Percentiles rank a stretch among this genome's conserved stretches.
Conservation (phyloP, 2,329 filamentous ascomycete species). For the Lecanicillium sp. region DNA sequence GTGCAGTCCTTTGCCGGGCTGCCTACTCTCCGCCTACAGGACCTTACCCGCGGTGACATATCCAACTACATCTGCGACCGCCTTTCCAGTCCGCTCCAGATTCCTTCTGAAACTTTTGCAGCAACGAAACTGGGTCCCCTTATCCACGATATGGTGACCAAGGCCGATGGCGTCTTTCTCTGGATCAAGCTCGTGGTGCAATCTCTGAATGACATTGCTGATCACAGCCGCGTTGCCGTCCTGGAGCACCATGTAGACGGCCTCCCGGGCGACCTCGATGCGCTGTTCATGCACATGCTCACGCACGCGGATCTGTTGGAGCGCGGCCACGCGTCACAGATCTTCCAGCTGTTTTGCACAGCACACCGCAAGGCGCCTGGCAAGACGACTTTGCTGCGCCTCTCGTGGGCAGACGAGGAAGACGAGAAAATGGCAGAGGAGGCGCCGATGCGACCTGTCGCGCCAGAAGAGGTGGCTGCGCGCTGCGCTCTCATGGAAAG, state of each 20-base stretch:
- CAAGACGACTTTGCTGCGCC: slow-evolving; percentile 1
- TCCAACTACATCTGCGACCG: neutral
- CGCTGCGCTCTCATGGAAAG: neutral
- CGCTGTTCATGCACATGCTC: slow-evolving; percentile 12
- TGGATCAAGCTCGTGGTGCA: slow-evolving; percentile 19
- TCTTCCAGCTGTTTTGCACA: neutral
- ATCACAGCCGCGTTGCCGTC: neutral
- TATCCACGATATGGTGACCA: slow-evolving; percentile 1
- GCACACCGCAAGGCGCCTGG: neutral
- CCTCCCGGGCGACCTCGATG: slow-evolving; percentile 11
- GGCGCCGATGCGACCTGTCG: neutral
- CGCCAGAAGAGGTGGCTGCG: neutral
- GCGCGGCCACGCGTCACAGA: neutral
- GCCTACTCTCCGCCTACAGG: slow-evolving; percentile 4
- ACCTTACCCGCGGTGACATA: slow-evolving; percentile 2
- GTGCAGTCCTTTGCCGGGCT: slow-evolving; percentile 13
- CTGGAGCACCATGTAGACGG: slow-evolving; percentile 4
- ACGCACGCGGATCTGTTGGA: neutral
- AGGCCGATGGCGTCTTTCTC: slow-evolving; percentile 19
- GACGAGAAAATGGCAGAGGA: neutral
- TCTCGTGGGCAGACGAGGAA: neutral
- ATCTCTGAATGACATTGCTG: slow-evolving; percentile 13
- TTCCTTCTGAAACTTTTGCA: neutral
- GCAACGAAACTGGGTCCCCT: neutral
- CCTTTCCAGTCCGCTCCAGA: slow-evolving; percentile 4